Conservation (phyloP, 306 rosid species). For the peach (Prunus persica) region DNA sequence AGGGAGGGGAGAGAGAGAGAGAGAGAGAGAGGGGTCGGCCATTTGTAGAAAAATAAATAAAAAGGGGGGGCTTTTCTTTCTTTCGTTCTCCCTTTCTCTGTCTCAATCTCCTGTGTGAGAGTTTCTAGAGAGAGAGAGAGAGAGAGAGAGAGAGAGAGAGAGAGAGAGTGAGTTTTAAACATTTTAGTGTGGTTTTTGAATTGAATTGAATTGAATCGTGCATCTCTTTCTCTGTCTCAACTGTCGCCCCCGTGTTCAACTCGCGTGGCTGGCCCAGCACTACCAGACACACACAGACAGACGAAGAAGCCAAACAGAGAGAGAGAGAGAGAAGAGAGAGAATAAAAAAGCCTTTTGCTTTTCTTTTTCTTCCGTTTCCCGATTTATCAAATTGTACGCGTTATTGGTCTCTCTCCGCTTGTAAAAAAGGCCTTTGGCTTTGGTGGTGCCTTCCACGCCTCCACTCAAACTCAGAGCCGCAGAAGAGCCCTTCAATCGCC, state of each 20-base stretch:
- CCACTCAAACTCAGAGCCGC: not conserved
- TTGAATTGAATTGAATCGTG: constrained; percentile 2
- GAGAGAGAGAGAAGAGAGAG: constrained; percentile 16
- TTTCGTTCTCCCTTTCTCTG: not conserved
- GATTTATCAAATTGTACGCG: constrained; percentile 6
- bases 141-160: not conserved
- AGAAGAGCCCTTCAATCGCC: not conserved
- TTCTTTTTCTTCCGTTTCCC: not conserved
- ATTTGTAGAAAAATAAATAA: not conserved
- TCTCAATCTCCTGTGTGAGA: not conserved
- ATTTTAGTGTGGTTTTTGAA: not conserved
- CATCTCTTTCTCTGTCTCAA: constrained; percentile 36
- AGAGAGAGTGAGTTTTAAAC: not conserved
- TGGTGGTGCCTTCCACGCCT: no score
- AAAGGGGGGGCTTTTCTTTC: not conserved
- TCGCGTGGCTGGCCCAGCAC: constrained; percentile 56
- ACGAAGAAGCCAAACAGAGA: not conserved
- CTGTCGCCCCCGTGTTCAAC: constrained; percentile 81
- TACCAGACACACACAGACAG: not conserved
- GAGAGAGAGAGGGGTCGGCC: not conserved
- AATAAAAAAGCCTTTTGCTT: constrained; percentile 17
- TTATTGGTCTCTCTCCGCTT: not conserved
- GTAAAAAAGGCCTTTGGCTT: no score
- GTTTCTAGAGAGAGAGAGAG: not conserved
- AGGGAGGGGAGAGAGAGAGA: no score